Conservation (phyloP, 208 protist genomes). For the Trypanosomatidae sp. region DNA sequence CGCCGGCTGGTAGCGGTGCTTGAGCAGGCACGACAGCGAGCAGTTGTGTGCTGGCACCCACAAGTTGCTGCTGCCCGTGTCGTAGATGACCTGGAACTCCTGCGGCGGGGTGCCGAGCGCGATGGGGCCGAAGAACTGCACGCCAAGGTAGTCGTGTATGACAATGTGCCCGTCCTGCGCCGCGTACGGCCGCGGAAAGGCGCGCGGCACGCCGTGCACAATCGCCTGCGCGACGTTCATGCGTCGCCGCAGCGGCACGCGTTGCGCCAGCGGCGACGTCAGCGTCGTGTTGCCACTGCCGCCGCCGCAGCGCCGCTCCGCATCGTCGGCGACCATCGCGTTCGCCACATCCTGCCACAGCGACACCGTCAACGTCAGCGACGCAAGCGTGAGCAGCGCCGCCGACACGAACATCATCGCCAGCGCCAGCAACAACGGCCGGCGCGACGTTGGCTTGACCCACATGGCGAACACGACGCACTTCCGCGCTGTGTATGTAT, state of each 20-base stretch:
- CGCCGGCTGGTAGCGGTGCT: slow-evolving; percentile 67
- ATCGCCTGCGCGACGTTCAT: slow-evolving; percentile 16
- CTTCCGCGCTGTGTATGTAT: too few species aligned
- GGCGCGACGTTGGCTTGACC: too few species aligned
- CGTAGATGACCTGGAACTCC: slow-evolving; percentile 70
- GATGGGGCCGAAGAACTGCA: slow-evolving; percentile 87
- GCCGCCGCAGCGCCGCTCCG: too few species aligned
- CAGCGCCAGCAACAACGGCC: too few species aligned
- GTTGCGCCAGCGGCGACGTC: slow-evolving; percentile 6
- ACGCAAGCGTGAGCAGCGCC: too few species aligned
- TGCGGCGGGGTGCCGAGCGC: slow-evolving; percentile 82
- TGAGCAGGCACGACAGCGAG: slow-evolving; percentile 26
- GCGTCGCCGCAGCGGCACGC: slow-evolving; percentile 14
- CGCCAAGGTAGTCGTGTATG: slow-evolving; percentile 63
- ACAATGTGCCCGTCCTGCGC: slow-evolving; percentile 12
- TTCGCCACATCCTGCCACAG: too few species aligned
- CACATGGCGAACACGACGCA: too few species aligned
- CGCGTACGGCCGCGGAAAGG: slow-evolving; percentile 7
- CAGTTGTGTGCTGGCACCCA: slow-evolving; percentile 58
- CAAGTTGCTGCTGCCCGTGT: slow-evolving; percentile 58
- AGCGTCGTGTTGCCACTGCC: too few species aligned
- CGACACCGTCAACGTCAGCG: too few species aligned
- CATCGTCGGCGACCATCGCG: background rate
- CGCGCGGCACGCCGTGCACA: slow-evolving; percentile 8
- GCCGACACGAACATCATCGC: too few species aligned